Evolutionary conservation across 345 rosid species (phyloP).

Genomic region (Gossypium mustelinum): DNA sequence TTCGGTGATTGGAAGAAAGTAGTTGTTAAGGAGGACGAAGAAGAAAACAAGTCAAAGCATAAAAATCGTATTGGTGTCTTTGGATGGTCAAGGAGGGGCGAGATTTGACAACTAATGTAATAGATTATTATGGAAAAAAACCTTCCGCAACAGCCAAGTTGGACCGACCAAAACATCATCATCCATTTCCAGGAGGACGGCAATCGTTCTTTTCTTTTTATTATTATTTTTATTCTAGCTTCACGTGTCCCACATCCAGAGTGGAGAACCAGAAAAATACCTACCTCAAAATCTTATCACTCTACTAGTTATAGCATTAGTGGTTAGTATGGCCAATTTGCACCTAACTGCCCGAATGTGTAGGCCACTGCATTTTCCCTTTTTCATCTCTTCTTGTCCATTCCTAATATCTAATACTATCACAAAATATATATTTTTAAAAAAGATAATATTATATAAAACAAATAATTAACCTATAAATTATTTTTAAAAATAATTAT

Average conservation of each 20-base stretch:
- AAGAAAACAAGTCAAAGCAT: neutral
- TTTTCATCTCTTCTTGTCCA: neutral
- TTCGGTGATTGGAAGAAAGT: conserved; percentile 17
- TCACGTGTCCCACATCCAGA: conserved; percentile 16
- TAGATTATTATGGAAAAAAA: neutral
- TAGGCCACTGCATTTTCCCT: conserved; percentile 29
- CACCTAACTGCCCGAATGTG: conserved; percentile 6
- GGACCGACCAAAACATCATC: conserved; percentile 8
- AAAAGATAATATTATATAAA: no score
- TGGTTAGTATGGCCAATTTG: conserved; percentile 4
- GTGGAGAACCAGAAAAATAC: conserved; percentile 29
- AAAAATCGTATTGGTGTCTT: neutral
- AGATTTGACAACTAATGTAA: conserved; percentile 19
- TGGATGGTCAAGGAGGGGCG: neutral
- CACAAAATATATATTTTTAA: no score
- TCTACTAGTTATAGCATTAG: conserved; percentile 13
- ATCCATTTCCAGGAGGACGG: conserved; percentile 13
- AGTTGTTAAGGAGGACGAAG: neutral
- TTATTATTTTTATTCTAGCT: no score
- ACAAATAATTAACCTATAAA: no score
- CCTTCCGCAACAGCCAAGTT: no score
- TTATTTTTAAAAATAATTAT: no score
- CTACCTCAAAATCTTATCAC: conserved; percentile 32
- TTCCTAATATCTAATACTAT: no score
- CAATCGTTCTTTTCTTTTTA: neutral